Evolutionary conservation across 805 yeast genomes (phyloP).

Genomic region (Dipodascus geniculatus): DNA sequence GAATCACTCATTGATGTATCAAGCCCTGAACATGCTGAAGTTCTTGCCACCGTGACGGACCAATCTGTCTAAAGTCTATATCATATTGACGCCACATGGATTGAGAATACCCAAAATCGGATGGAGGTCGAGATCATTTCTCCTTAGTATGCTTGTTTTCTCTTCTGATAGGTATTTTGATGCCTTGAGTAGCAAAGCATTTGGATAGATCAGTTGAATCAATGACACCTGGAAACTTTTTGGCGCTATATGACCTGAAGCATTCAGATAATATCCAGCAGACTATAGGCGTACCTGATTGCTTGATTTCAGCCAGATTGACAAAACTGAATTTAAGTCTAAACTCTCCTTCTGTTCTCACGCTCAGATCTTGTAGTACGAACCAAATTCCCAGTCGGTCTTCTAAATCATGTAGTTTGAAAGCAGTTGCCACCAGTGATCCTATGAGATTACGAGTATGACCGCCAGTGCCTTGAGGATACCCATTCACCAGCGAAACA

Average conservation of each 20-base stretch:
- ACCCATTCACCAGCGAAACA: conserved; percentile 12
- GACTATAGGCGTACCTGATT: conserved; percentile 11
- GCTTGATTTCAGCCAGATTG: conserved; percentile 19
- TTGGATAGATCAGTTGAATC: conserved; percentile 30
- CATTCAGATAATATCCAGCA: conserved; percentile 24
- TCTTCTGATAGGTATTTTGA: conserved; percentile 31
- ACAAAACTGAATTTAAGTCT: conserved; percentile 28
- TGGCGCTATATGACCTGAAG: conserved; percentile 32
- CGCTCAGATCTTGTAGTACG: conserved; percentile 31
- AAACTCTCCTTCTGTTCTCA: conserved; percentile 33
- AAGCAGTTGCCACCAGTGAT: conserved; percentile 29
- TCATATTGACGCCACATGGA: too few species aligned
- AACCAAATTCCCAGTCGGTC: conserved; percentile 32
- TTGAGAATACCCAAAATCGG: too few species aligned
- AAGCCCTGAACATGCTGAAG: too few species aligned
- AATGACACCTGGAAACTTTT: conserved; percentile 35
- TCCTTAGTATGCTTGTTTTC: conserved; percentile 12
- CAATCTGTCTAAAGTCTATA: too few species aligned
- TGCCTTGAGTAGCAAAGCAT: conserved; percentile 33
- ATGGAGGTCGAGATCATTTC: conserved; percentile 1
- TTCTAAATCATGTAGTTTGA: conserved; percentile 27
- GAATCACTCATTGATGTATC: too few species aligned
- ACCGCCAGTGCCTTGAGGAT: conserved; percentile 4
- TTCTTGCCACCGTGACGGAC: too few species aligned
- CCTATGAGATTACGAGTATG: conserved; percentile 30